These are phyloP conservation scores for Debaryomyces sp. DNA, from an alignment of 1,139 yeast genomes.

Conservation along the genomic window DNA sequence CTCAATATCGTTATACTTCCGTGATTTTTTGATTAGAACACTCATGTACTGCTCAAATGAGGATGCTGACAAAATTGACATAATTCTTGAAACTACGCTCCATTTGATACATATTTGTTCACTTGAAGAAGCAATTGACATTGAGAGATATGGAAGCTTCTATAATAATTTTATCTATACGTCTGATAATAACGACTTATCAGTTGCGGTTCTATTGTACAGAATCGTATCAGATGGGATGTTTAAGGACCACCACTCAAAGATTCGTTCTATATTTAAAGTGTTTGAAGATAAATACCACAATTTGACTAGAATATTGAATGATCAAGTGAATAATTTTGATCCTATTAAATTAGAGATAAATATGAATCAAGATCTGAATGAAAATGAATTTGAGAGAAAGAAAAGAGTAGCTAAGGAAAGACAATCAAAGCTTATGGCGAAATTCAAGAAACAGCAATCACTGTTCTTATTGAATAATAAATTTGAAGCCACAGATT, in stretches of 20 bases:
- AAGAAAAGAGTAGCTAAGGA: conserved; percentile 72
- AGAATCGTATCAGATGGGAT: conserved; percentile 41
- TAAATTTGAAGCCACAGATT: conserved; percentile 31
- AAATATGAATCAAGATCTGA: conserved; percentile 15
- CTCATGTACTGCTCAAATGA: conserved; percentile 45
- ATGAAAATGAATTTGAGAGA: conserved; percentile 53
- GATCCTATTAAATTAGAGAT: conserved; percentile 21
- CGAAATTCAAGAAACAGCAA: conserved; percentile 79
- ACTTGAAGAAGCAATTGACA: conserved; percentile 34
- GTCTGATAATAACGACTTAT: conserved; percentile 31
- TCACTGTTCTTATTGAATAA: conserved; percentile 61
- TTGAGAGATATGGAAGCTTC: conserved; percentile 33
- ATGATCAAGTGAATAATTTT: conserved; percentile 24
- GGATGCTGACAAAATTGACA: conserved; percentile 50
- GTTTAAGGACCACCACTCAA: conserved; percentile 48
- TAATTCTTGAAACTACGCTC: conserved; percentile 57
- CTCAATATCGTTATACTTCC: conserved; percentile 54
- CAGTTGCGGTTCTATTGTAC: conserved; percentile 51
- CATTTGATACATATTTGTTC: conserved; percentile 68
- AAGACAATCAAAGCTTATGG: conserved; percentile 73
- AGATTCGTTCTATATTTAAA: conserved; percentile 56
- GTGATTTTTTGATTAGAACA: conserved; percentile 53
- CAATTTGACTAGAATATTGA: conserved; percentile 23
- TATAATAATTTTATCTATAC: conserved; percentile 37
- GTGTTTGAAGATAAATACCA: conserved; percentile 33